phyloP scores from a whole-genome alignment of 139 green algal species.

The Tetraselmis striata region DNA sequence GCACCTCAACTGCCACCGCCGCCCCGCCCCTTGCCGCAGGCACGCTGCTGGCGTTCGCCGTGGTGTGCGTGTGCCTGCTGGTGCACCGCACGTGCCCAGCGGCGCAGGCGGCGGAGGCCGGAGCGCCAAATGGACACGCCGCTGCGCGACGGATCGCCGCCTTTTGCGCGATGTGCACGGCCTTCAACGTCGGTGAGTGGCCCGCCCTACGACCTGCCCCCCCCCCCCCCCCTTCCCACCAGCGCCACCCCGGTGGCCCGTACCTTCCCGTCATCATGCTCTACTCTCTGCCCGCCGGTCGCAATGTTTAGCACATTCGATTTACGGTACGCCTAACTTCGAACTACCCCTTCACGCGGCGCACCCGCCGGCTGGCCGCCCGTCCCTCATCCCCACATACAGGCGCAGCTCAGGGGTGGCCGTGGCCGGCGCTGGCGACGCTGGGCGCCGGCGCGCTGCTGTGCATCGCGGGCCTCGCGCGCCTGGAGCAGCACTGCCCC shows the following conservation, averaged over 20 bases:
- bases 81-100: neutral
- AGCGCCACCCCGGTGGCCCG: too few relatives aligned
- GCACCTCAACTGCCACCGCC: too few relatives aligned
- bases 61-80: neutral
- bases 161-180: neutral
- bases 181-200: neutral
- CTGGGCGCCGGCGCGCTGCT: neutral
- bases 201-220: too few relatives aligned
- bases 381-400: neutral
- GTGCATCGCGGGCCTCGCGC: neutral
- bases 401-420: neutral
- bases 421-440: neutral
- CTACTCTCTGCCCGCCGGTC: too few relatives aligned
- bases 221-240: neutral
- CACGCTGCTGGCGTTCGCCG: neutral
- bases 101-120: too few relatives aligned
- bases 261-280: too few relatives aligned
- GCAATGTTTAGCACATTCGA: too few relatives aligned
- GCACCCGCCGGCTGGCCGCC: too few relatives aligned
- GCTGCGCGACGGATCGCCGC: neutral
- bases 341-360: too few relatives aligned
- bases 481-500: neutral
- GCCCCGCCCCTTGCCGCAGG: too few relatives aligned
- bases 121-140: too few relatives aligned
- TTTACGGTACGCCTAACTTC: too few relatives aligned